Evolutionary conservation across 2,329 filamentous ascomycete genomes (phyloP), one percentile per base, ranked within the genome.

Genomic region (Aspergillus brasiliensis): DNA sequence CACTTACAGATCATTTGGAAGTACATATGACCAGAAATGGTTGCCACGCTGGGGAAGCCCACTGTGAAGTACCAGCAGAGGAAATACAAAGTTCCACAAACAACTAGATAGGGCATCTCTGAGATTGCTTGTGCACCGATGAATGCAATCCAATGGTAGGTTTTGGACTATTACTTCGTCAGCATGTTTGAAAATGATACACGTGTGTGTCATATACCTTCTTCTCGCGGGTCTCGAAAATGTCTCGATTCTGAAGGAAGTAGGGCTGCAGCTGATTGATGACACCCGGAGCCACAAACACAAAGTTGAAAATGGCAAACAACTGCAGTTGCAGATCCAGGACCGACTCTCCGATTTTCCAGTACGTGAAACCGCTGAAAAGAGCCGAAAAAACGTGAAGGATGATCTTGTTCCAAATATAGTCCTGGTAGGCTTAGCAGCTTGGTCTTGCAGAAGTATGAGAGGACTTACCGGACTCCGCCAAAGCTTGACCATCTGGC

Each of bases 331-430:
- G 84, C 17, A 86, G 67, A 31, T 83, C 83, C 10, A 71, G 76
- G 0, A 84, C 77, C 0, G 77, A 80, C 53, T 82, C 70, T 1
- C 83, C 84, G 23, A 88, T 79, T 71, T 81, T 82, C 84, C 84
- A 88, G 68, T 87, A 88, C 0, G 82, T 81, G 64, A 88, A 88
- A 1, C 84, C 86, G 67, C 85, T 86, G 75, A 87, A 86, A 0
- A 88, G 78, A 0, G 81, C 83, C 0, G 80, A 81, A 15, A 77
- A 75, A 21, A 87, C 75, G 67, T 88, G 85, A 1, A 88, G 75
- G 0, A 78, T 73, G 1, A 81, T 70, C 55, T 81, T 81, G 68
- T 81, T 81, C 73, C 78, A 78, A 59, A 79, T 71, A 57, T 81
- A 81, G 23, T 77, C 75, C 67, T 75, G 34, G 3, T 3, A 13